Evolutionary conservation across 208 protist genomes (phyloP).

Genomic region (Acanthamoeba castellanii): DNA sequence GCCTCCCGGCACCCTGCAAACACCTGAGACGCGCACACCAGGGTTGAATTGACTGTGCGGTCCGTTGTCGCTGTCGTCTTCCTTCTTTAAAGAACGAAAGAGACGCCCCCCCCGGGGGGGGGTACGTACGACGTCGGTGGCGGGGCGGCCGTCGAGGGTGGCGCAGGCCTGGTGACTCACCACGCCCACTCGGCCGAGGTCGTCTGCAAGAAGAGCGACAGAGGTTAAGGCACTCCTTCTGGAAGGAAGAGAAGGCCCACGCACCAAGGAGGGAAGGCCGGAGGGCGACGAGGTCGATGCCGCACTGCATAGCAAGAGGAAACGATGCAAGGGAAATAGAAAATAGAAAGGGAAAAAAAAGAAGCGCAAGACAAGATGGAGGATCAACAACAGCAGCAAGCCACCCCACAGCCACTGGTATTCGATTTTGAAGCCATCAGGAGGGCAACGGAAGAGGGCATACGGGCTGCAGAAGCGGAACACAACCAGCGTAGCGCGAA

Average conservation of each 20-base stretch:
- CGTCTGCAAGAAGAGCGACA: background rate
- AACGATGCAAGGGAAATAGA: background rate
- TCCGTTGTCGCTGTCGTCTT: too few relatives aligned
- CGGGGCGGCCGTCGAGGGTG: constrained; percentile 28
- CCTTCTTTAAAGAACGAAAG: background rate
- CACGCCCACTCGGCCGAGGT: background rate
- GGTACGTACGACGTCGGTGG: background rate
- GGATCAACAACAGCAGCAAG: background rate
- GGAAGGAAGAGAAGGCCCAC: background rate
- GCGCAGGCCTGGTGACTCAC: constrained; percentile 54
- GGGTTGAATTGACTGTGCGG: background rate
- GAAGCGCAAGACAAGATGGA: background rate
- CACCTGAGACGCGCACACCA: background rate
- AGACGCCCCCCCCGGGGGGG: too few relatives aligned
- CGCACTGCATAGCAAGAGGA: background rate
- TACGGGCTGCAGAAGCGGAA: constrained; percentile 12
- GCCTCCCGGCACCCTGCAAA: background rate
- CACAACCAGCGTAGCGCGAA: background rate
- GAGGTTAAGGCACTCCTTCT: background rate
- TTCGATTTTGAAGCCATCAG: constrained; percentile 16
- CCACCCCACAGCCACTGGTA: background rate
- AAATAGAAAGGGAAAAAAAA: background rate
- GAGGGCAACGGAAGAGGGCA: constrained; percentile 14
- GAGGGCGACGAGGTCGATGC: background rate
- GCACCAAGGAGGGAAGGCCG: background rate